phyloP scores from a whole-genome alignment of 306 rosid genomes.

The Oxytropis ochrocephala region DNA sequence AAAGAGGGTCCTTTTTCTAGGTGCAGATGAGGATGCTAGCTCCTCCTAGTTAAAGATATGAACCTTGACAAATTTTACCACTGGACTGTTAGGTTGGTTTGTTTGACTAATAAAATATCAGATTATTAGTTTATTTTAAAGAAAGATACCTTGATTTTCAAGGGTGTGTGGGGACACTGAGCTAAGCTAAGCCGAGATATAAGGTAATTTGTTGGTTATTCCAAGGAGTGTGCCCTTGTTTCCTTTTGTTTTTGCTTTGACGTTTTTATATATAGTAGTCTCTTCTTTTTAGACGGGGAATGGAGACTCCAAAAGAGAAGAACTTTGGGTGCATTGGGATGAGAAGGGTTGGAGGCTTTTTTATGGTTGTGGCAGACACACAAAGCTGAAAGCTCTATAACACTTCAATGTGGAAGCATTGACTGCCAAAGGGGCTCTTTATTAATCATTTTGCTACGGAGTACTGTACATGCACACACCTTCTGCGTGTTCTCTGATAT shows the following conservation, averaged over 20 bases:
- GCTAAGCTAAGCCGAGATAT: constrained; percentile 37
- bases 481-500: neutral
- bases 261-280: constrained; percentile 17
- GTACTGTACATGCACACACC: neutral
- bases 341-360: constrained; percentile 15
- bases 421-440: constrained; percentile 17
- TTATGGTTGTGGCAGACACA: constrained; percentile 55
- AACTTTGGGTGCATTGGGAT: constrained; percentile 19
- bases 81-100: too few relatives aligned
- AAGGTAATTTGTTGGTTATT: constrained; percentile 30
- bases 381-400: constrained; percentile 37
- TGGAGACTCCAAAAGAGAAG: constrained; percentile 22
- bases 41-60: constrained; percentile 21
- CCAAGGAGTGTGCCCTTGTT: constrained; percentile 24
- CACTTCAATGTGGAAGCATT: constrained; percentile 25
- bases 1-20: constrained; percentile 8
- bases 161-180: constrained; percentile 43
- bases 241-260: constrained; percentile 15
- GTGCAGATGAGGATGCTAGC: constrained; percentile 24
- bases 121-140: too few relatives aligned
- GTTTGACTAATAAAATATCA: too few relatives aligned
- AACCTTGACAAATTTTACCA: constrained; percentile 30
- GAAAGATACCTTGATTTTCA: constrained; percentile 33
- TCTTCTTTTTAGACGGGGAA: constrained; percentile 44
- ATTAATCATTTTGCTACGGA: constrained; percentile 27